Base-by-base conservation (phyloP, 225 moss, liverwort and hornwort species). In the Sphagnum contortum region DNA sequence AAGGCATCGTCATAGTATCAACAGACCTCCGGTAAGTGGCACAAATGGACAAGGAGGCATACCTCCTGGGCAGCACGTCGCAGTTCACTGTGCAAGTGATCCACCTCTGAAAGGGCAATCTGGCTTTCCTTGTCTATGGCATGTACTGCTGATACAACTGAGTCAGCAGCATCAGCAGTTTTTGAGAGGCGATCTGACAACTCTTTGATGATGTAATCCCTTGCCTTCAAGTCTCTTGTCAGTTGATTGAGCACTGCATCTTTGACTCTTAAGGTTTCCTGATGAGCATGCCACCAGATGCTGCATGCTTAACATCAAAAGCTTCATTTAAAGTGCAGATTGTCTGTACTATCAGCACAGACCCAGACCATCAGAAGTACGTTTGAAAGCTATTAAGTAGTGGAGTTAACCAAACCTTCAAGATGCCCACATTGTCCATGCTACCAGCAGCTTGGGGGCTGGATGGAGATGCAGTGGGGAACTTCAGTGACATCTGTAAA, bases 231-330 rank as follows among this genome's bases (percentile, higher is more conserved):
- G 73, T 91, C 91, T 57, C 65, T 74, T 66, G 71, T 77, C 73
- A 88, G 80, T 74, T 91, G 88, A 74, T 77, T 79, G 57, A 88
- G 76, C 81, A 88, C 91, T 76, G 88, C 91, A 47, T 86, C 88
- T 79, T 91, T 91, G 3, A 91, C 83, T 70, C 88, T 72, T n/a
- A 91, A 51, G 47, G 85, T 91, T 75, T 91, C 91, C 91, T 91
- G 77, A 69, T 53, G 69, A n/a, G 45, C 3, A 51, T 49, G 50
- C 48, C 52, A 8, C 4, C 9, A 53, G 54, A 60, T 13, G 9
- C 52, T 8, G 5, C 6, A 4, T 9, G 12, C 5, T 3, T 60
- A 44, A 13, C 14, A 12, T 60, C 44, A 61, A 48, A 9, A 4
- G 4, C 3, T 4, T 55, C 7, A 53, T 11, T 5, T 5, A 50